These are phyloP conservation scores for Diplocarpon rosae DNA, from an alignment of 2,329 filamentous ascomycete genomes.

Conservation along the genomic window DNA sequence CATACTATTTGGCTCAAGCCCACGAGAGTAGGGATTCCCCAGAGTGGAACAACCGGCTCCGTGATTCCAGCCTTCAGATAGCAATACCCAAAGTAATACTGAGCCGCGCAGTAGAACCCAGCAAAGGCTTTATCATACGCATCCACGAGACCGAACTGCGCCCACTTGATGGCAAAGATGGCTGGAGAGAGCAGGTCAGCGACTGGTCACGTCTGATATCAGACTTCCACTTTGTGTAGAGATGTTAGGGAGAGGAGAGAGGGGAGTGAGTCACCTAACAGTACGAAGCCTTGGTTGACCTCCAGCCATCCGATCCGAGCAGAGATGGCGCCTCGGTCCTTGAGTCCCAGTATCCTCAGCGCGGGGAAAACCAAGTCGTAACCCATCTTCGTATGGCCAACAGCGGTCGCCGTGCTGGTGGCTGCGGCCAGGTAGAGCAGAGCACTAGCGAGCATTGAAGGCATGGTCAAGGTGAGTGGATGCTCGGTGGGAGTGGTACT, in stretches of 20 bases:
- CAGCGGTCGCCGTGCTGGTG: neutral
- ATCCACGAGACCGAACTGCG: constrained; percentile 8
- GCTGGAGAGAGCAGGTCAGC: constrained; percentile 1
- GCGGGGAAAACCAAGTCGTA: constrained; percentile 10
- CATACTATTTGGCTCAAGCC: constrained; percentile 4
- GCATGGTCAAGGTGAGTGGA: neutral
- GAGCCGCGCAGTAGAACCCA: neutral
- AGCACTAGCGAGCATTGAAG: constrained; percentile 3
- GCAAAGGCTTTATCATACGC: constrained; percentile 10
- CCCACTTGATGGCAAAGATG: constrained; percentile 12
- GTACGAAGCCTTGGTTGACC: constrained; percentile 8
- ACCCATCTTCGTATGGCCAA: constrained; percentile 15
- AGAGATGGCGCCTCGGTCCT: constrained; percentile 3
- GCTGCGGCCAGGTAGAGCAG: constrained; percentile 11
- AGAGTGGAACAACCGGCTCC: constrained; percentile 5
- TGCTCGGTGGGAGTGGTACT: neutral
- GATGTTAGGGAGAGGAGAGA: neutral
- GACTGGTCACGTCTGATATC: neutral
- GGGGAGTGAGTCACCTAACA: constrained; percentile 7
- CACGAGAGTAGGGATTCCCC: constrained; percentile 7
- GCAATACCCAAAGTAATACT: constrained; percentile 5
- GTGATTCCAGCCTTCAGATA: constrained; percentile 9
- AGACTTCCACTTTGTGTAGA: neutral
- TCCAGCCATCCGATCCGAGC: constrained; percentile 14
- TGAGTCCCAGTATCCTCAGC: neutral